Percentiles rank a stretch among this genome's conserved stretches.
Evolutionary conservation across 495 filamentous ascomycete species (phyloP).

Genomic region (Penicillium chermesinum): DNA sequence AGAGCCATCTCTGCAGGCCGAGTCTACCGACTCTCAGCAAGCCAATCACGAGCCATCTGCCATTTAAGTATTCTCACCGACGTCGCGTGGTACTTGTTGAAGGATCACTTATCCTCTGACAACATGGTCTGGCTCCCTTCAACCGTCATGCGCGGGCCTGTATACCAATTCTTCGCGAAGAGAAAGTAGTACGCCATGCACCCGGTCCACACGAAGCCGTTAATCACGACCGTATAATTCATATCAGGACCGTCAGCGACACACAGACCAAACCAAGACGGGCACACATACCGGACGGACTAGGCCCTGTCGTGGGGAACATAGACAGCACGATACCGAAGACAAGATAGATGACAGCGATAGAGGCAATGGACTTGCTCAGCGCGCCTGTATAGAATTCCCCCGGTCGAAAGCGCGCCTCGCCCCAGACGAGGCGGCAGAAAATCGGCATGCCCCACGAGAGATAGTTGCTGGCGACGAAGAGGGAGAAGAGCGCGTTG

Average conservation of each 20-base stretch:
- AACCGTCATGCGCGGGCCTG: slow-evolving; percentile 66
- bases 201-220: slow-evolving; percentile 57
- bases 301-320: slow-evolving; percentile 54
- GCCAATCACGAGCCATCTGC: too few species aligned
- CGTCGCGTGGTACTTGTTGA: too few species aligned
- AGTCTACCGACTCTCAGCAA: too few species aligned
- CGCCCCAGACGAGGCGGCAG: slow-evolving; percentile 57
- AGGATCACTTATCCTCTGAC: slow-evolving; percentile 7
- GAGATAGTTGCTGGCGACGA: slow-evolving; percentile 56
- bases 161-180: slow-evolving; percentile 66
- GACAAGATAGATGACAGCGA: slow-evolving; percentile 48
- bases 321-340: slow-evolving; percentile 55
- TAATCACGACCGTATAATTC: slow-evolving; percentile 66
- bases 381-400: slow-evolving; percentile 35
- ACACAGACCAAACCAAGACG: background rate
- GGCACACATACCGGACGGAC: slow-evolving; percentile 41
- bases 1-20: too few species aligned
- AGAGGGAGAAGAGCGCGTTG: slow-evolving; percentile 56
- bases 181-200: slow-evolving; percentile 60
- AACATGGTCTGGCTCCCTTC: slow-evolving; percentile 22
- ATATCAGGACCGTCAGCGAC: slow-evolving; percentile 35
- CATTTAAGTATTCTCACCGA: too few species aligned
- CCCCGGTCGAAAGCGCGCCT: slow-evolving; percentile 54
- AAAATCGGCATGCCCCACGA: slow-evolving; percentile 61
- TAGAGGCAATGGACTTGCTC: slow-evolving; percentile 49